Evolutionary conservation across 2,329 filamentous ascomycete species (phyloP).

Genomic region (Penicillium sp.): DNA sequence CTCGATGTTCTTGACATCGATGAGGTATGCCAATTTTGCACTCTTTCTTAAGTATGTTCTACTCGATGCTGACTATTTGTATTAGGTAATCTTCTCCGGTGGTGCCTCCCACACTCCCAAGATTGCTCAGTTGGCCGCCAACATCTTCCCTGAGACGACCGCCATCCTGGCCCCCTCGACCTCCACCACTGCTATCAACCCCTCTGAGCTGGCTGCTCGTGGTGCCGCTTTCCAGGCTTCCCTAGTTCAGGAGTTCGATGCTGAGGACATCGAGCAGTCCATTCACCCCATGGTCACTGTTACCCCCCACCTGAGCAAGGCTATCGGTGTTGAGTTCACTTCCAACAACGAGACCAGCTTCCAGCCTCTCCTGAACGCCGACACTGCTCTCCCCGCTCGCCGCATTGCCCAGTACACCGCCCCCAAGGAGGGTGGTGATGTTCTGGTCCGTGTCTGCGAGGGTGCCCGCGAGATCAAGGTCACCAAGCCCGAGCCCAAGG

Average conservation of each 20-base stretch:
- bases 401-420: constrained; percentile 79
- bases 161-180: constrained; percentile 83
- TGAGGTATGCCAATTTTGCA: constrained; percentile 55
- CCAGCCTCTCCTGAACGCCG: constrained; percentile 77
- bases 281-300: constrained; percentile 95
- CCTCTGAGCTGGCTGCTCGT: constrained; percentile 84
- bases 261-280: constrained; percentile 91
- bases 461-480: constrained; percentile 91
- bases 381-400: constrained; percentile 89
- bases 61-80: neutral
- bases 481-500: constrained; percentile 81
- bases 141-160: constrained; percentile 81
- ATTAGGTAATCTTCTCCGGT: constrained; percentile 80
- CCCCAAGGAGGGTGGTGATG: constrained; percentile 81
- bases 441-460: constrained; percentile 87
- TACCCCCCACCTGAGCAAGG: constrained; percentile 85
- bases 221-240: constrained; percentile 96
- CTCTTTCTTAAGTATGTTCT: neutral
- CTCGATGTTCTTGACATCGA: constrained; percentile 92
- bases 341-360: constrained; percentile 71
- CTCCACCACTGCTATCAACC: constrained; percentile 79
- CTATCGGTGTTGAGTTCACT: constrained; percentile 81
- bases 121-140: constrained; percentile 79
- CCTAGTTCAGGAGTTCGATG: constrained; percentile 91
- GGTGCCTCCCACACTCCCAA: constrained; percentile 93